These are phyloP conservation scores for Amanita pallidorosea DNA, from an alignment of 768 basidiomycete species.

Conservation along the genomic window DNA sequence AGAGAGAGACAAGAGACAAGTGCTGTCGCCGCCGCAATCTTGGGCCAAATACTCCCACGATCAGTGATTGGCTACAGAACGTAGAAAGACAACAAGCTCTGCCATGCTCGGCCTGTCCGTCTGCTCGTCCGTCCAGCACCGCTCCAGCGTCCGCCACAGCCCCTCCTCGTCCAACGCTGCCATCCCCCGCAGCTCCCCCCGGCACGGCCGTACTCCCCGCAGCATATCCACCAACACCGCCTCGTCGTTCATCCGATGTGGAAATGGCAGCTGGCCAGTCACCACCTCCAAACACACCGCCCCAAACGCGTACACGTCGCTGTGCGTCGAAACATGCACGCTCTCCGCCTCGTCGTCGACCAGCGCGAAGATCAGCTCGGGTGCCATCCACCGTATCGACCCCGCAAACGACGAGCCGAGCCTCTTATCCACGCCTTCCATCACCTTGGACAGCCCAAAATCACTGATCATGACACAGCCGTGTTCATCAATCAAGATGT, in stretches of 20 bases:
- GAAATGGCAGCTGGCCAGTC: conserved; percentile 40
- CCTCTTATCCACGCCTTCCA: conserved; percentile 35
- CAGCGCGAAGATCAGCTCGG: conserved; percentile 41
- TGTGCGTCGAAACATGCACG: conserved; percentile 38
- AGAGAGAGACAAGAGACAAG: no score
- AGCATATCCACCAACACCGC: conserved; percentile 46
- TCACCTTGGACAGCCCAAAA: conserved; percentile 50
- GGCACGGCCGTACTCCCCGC: conserved; percentile 36
- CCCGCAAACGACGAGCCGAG: conserved; percentile 36
- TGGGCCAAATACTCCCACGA: not conserved
- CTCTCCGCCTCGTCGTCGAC: conserved; percentile 32
- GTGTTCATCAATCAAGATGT: conserved; percentile 43
- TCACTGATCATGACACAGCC: conserved; percentile 49
- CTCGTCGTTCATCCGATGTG: conserved; percentile 42
- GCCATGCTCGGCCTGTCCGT: conserved; percentile 32
- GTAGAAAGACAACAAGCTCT: conserved; percentile 20
- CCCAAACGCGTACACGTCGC: conserved; percentile 52
- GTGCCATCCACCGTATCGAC: conserved; percentile 47
- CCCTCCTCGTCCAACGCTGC: conserved; percentile 18
- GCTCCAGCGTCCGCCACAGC: conserved; percentile 34
- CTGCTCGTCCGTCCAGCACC: conserved; percentile 32
- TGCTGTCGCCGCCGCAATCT: no score
- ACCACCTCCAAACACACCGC: conserved; percentile 44
- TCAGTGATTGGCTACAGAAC: not conserved
- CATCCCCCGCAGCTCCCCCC: conserved; percentile 19